Base-by-base conservation (phyloP, 1,284 basidiomycete genomes). In the Apiotrichum siamense region DNA sequence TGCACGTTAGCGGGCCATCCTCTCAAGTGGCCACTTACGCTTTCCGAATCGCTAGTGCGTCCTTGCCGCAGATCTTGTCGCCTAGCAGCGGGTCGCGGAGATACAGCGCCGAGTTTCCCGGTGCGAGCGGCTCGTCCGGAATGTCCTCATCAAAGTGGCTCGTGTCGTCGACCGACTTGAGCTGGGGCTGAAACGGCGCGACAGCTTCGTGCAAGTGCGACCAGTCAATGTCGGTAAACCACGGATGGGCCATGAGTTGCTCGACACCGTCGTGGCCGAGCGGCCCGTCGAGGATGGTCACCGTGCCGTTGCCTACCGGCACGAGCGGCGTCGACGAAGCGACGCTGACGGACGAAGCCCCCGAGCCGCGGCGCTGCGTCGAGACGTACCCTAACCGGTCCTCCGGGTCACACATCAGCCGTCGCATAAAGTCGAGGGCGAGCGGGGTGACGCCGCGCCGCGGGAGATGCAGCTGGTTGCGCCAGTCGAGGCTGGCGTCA, bases 141-240 rank as follows among this genome's bases (percentile, higher is more conserved):
- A 97, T 97, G 70, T 93, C 90, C 52, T 88, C 83, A 73, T 93
- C 89, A 62, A 94, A 93, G 72, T 94, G 89, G 58, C 81, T 79
- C 24, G 90, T 94, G 72, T 96, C 89, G 64, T 86, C 87, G 25
- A 86, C 85, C 54, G 81, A 77, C 37, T 69, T 76, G 47, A 97
- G 80, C 50, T 89, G 84, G 17, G 94, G 93, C 54, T 81, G 82
- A 77, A 93, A 97, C 17, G 93, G 93, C 12, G 93, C 85, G 47
- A 80, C 79, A 65, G 83, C 83, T 45, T 79, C 78, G 72, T 88
- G 87, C 47, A 94, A 84, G 59, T 63, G 85, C 36, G 78, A 75
- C 93, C 93, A 98, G 69, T 97, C 86, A 46, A 94, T 83, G 20
- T 77, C 70, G 36, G 79, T 76, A 73, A 97, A 92, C 93, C 94